These are phyloP conservation scores for Vigna reflexopilosa DNA, from an alignment of 306 rosid genomes.

Conservation along the genomic window DNA sequence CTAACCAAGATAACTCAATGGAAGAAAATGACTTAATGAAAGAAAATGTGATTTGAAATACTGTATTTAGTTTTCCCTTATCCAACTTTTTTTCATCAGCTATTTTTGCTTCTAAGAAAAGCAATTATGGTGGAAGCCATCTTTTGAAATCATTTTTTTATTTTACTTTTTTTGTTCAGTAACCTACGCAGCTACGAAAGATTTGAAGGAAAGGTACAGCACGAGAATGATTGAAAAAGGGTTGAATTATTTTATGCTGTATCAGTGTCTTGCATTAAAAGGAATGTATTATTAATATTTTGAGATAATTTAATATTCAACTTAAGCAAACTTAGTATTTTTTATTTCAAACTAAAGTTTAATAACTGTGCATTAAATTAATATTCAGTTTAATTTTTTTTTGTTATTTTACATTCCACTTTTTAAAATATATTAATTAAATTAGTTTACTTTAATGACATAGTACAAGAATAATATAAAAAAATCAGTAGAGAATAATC, in stretches of 20 bases:
- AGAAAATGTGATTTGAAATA: too few relatives aligned
- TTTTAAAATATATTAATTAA: too few relatives aligned
- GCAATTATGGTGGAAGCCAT: conserved; percentile 50
- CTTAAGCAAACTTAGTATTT: neutral
- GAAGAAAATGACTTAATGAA: too few relatives aligned
- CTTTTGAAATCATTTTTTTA: conserved; percentile 20
- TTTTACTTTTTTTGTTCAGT: conserved; percentile 22
- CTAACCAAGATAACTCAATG: too few relatives aligned
- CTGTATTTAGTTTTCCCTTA: neutral
- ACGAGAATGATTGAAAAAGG: neutral
- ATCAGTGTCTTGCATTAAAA: conserved; percentile 30
- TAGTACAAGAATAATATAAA: too few relatives aligned
- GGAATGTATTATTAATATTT: conserved; percentile 11
- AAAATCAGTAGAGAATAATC: too few relatives aligned
- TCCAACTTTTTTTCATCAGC: conserved; percentile 39
- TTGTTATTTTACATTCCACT: too few relatives aligned
- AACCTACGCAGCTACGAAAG: conserved; percentile 50
- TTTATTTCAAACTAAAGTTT: neutral
- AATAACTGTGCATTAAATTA: too few relatives aligned
- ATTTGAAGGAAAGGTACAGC: conserved; percentile 43
- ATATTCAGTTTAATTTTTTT: too few relatives aligned
- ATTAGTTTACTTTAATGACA: too few relatives aligned
- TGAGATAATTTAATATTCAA: neutral
- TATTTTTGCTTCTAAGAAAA: conserved; percentile 79
- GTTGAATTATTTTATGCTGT: neutral